Evolutionary conservation across 108 stramenopile genomes (phyloP).

Genomic region (Parmales sp.): DNA sequence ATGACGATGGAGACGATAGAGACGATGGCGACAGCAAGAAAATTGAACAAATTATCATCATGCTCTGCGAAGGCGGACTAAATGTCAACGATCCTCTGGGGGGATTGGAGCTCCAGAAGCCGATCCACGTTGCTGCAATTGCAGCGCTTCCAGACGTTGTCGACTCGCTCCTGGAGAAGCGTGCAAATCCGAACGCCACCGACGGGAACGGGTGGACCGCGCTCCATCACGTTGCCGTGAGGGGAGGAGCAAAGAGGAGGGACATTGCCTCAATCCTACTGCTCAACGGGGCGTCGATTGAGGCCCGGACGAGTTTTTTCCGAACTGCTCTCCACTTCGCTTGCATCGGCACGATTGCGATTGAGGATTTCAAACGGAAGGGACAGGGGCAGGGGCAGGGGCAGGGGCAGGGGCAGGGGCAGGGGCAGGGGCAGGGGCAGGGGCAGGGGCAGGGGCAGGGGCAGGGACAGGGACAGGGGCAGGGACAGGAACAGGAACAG

Average conservation of each 20-base stretch:
- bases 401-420: background rate
- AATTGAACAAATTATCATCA: background rate
- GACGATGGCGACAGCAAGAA: too few relatives aligned
- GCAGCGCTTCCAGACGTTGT: background rate
- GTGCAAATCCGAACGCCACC: background rate
- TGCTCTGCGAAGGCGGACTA: background rate
- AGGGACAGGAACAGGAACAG: background rate
- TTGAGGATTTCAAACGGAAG: background rate
- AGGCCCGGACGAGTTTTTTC: background rate
- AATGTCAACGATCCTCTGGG: slow-evolving; percentile 9
- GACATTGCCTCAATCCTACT: background rate
- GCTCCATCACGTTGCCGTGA: background rate
- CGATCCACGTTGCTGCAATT: background rate
- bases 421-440: background rate
- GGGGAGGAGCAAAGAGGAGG: background rate
- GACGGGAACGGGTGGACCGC: background rate
- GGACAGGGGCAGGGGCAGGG: background rate
- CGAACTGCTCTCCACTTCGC: background rate
- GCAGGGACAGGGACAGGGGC: background rate
- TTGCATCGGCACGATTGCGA: background rate
- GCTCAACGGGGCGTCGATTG: background rate
- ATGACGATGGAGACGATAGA: background rate
- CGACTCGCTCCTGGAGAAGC: background rate
- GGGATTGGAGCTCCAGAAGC: background rate
- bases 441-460: too few relatives aligned